Base-by-base conservation (phyloP, 2,329 filamentous ascomycete genomes). In the Xylaria sp. region DNA sequence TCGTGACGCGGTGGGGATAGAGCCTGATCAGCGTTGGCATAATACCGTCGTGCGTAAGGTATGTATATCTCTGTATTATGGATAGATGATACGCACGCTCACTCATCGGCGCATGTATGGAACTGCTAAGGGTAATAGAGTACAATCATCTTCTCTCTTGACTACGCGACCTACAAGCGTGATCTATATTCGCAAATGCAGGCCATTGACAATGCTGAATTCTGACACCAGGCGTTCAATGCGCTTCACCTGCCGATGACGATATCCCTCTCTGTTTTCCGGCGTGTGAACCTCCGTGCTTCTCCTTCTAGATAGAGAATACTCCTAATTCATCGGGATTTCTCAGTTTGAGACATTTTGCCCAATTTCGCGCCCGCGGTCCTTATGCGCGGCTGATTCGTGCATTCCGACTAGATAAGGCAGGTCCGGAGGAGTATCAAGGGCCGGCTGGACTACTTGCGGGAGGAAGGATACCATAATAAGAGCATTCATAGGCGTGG, bases 1-100 rank as follows among this genome's bases (percentile, higher is more conserved):
- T 89, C 5, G 75, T 89, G 12, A 89, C 87, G 0, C 75, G 8
- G 7, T 89, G 1, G 87, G 88, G 3, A 87, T 82, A 0, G 0
- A 87, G 83, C 56, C 74, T 89, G n/a, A 88, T 85, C 0, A 87
- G 89, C 74, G 86, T 80, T 0, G 86, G 86, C 0, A 89, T 89
- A 75, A 79, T 89, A 32, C 25, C 86, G 32, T 78, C 82, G 3
- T 77, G 87, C 25, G 72, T 74, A 75, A 23, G 72, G 73, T 74
- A 75, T 23, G 72, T 8, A n/a, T n/a, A n/a, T 18, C 41, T 46
- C 1, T n/a, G 41, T 18, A 46, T 46, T n/a, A n/a, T n/a, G 39
- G 15, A 41, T 41, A 12, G 15, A 41, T 41, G 2, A 41, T 41
- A 41, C 15, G 39, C 6, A 15, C 8, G 34, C 34, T 37, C 39